Evolutionary conservation across 192 early-diverging fungal species (phyloP).

Genomic region (Lunasporangiospora selenospora): DNA sequence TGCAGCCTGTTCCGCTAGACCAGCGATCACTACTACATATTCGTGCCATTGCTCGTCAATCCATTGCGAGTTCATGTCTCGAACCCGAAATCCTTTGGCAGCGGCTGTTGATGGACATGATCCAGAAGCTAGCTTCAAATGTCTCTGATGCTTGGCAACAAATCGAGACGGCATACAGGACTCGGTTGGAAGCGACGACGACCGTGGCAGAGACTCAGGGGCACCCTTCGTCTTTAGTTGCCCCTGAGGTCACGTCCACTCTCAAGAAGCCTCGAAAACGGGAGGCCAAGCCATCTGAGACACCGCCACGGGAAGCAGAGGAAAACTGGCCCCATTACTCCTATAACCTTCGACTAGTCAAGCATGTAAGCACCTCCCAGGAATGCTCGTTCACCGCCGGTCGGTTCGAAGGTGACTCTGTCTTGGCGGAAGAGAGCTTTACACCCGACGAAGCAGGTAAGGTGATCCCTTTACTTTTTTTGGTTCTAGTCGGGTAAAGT

Average conservation of each 20-base stretch:
- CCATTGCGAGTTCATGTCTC: slow-evolving; percentile 37
- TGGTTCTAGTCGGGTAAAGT: too few relatives aligned
- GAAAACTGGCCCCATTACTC: slow-evolving; percentile 17
- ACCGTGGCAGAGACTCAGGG: too few relatives aligned
- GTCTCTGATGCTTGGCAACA: slow-evolving; percentile 37
- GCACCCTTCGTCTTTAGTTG: too few relatives aligned
- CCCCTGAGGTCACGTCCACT: too few relatives aligned
- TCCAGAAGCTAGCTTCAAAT: slow-evolving; percentile 30
- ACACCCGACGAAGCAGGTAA: too few relatives aligned
- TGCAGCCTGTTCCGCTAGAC: slow-evolving; percentile 13
- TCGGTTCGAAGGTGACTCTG: slow-evolving; percentile 33
- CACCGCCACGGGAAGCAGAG: too few relatives aligned
- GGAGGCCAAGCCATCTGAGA: too few relatives aligned
- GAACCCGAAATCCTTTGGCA: slow-evolving; percentile 44
- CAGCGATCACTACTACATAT: slow-evolving; percentile 35
- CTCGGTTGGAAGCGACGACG: background rate
- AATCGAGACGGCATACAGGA: slow-evolving; percentile 23
- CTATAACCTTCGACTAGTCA: slow-evolving; percentile 22
- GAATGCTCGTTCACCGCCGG: slow-evolving; percentile 37
- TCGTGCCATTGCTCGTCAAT: slow-evolving; percentile 43
- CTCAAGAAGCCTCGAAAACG: too few relatives aligned
- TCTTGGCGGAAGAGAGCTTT: slow-evolving; percentile 25
- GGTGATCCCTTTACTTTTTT: too few relatives aligned
- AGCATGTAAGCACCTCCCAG: slow-evolving; percentile 23
- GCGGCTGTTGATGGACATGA: slow-evolving; percentile 36